Evolutionary conservation across 805 yeast species (phyloP).

Genomic region (Hanseniaspora pseudoguilliermondii): DNA sequence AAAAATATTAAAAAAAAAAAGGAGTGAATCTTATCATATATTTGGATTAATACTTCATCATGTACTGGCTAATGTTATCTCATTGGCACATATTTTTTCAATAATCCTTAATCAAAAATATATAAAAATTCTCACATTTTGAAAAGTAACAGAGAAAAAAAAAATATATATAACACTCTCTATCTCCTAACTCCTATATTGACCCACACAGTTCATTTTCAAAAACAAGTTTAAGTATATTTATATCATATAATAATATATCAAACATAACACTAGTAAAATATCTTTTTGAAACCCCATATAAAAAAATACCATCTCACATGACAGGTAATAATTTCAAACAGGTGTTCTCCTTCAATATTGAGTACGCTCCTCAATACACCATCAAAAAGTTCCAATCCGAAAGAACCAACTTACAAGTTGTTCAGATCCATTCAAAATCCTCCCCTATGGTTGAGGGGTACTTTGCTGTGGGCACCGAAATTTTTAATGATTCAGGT

Average conservation of each 20-base stretch:
- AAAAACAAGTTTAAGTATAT: too few species aligned
- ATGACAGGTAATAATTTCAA: slow-evolving; percentile 23
- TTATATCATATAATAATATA: not conserved
- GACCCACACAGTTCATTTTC: too few species aligned
- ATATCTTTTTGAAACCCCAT: too few species aligned
- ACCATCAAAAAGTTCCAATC: slow-evolving; percentile 66
- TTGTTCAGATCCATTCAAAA: slow-evolving; percentile 55
- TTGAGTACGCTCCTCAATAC: slow-evolving; percentile 61
- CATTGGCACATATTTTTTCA: too few species aligned
- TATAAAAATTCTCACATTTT: too few species aligned
- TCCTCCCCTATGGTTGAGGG: slow-evolving; percentile 85
- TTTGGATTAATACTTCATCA: too few species aligned
- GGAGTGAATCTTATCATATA: too few species aligned
- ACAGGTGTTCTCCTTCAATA: slow-evolving; percentile 40
- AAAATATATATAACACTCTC: not conserved
- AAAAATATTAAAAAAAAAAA: too few species aligned
- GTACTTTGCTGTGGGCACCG: slow-evolving; percentile 92
- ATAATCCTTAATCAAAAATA: too few species aligned
- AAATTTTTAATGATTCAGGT: slow-evolving; percentile 75
- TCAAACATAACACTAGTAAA: not conserved
- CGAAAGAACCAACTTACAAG: slow-evolving; percentile 64
- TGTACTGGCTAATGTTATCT: too few species aligned
- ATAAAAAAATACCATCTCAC: not conserved
- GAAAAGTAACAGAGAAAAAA: too few species aligned
- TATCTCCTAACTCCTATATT: too few species aligned